phyloP scores from a whole-genome alignment of 2,329 filamentous ascomycete species.

The Drechslerella coelobrocha region DNA sequence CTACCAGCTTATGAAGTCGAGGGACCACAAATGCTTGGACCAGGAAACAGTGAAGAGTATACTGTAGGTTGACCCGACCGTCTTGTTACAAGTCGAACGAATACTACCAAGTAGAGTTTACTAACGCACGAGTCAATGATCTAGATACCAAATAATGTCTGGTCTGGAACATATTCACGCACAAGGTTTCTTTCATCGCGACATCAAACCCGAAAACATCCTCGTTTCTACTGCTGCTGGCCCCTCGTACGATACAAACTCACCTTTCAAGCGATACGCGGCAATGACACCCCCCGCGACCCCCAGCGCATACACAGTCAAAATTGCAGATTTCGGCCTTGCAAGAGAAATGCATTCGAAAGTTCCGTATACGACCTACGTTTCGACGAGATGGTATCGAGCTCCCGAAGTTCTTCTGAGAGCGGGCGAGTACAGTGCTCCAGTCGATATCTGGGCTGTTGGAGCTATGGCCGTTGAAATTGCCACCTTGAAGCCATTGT shows the following conservation, averaged over 20 bases:
- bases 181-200: slow-evolving; percentile 96
- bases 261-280: slow-evolving; percentile 91
- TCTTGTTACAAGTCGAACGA: neutral
- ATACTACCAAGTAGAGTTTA: neutral
- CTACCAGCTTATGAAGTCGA: slow-evolving; percentile 97
- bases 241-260: slow-evolving; percentile 73
- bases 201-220: slow-evolving; percentile 99
- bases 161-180: slow-evolving; percentile 97
- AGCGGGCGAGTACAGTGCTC: slow-evolving; percentile 94
- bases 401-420: slow-evolving; percentile 92
- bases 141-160: slow-evolving; percentile 84
- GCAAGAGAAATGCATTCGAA: slow-evolving; percentile 98
- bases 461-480: slow-evolving; percentile 99
- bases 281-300: slow-evolving; percentile 92
- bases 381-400: slow-evolving; percentile 94
- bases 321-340: slow-evolving; percentile 97
- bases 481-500: slow-evolving; percentile 92
- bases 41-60: slow-evolving; percentile 95
- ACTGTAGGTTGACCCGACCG: slow-evolving; percentile 60
- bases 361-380: slow-evolving; percentile 95
- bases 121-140: slow-evolving; percentile 17
- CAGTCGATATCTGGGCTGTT: slow-evolving; percentile 97
- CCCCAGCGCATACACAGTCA: slow-evolving; percentile 91
- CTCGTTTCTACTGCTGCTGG: slow-evolving; percentile 86
- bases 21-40: slow-evolving; percentile 93